phyloP scores from a whole-genome alignment of 1,284 basidiomycete genomes.

The Dichomitus squalens region DNA sequence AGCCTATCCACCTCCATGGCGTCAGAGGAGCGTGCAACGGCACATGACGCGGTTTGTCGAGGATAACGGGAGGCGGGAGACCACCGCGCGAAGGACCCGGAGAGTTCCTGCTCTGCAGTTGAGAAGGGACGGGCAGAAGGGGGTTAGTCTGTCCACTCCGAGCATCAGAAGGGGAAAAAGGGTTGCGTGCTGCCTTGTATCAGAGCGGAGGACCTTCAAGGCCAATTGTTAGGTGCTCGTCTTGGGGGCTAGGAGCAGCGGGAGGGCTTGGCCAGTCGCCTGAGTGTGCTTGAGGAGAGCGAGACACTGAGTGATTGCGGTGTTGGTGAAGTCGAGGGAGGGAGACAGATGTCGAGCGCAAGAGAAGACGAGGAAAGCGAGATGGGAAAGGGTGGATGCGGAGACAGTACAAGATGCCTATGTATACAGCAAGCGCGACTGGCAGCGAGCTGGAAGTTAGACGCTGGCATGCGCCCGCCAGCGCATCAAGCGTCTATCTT shows the following conservation, averaged over 20 bases:
- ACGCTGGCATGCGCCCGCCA: no score
- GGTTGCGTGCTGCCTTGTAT: conserved; percentile 45
- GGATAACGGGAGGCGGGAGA: conserved; percentile 74
- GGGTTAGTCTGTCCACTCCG: conserved; percentile 60
- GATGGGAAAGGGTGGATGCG: no score
- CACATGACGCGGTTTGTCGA: conserved; percentile 68
- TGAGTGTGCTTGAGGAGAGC: conserved; percentile 81
- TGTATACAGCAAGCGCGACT: no score
- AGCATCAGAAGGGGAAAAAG: conserved; percentile 67
- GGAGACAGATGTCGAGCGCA: no score
- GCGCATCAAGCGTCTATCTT: no score
- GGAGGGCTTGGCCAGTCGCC: conserved; percentile 79
- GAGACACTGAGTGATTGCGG: conserved; percentile 78
- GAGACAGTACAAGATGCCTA: no score
- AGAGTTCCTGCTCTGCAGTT: conserved; percentile 50
- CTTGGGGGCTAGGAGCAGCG: conserved; percentile 87
- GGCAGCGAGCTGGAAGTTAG: no score
- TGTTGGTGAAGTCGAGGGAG: conserved; percentile 85
- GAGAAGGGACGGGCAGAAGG: conserved; percentile 61
- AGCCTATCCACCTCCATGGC: conserved; percentile 81
- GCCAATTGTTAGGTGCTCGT: conserved; percentile 85
- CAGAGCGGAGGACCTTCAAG: conserved; percentile 63
- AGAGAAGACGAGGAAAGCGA: no score
- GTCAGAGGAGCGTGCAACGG: conserved; percentile 74
- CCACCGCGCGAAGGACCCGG: conserved; percentile 77